A percentile compares a stretch with the other conserved stretches of the same genome.
These are phyloP conservation scores for Musa beccarii DNA, from an alignment of 176 grass and related monocot genomes.

Conservation along the genomic window DNA sequence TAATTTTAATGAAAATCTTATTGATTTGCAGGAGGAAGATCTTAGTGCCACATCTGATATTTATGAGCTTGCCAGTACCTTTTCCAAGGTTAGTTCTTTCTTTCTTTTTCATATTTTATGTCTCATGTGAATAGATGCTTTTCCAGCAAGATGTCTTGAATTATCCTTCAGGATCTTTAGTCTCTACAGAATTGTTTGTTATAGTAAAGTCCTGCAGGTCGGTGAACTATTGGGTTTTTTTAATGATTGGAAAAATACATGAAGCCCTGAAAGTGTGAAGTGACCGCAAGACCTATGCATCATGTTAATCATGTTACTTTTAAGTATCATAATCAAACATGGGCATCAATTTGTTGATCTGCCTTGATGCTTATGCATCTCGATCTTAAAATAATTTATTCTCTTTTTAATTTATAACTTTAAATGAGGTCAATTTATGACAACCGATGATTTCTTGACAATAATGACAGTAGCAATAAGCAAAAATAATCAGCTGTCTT, in stretches of 20 bases:
- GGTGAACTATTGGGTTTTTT: too few species aligned
- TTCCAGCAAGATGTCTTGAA: neutral
- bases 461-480: neutral
- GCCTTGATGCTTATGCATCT: too few species aligned
- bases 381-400: too few species aligned
- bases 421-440: neutral
- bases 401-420: neutral
- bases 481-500: neutral
- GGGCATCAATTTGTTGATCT: neutral
- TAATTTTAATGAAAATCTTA: neutral
- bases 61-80: conserved; percentile 51
- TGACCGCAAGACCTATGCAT: too few species aligned
- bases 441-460: neutral
- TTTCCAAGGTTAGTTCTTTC: conserved; percentile 39
- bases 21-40: conserved; percentile 37
- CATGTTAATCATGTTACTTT: too few species aligned
- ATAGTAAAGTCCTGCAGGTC: too few species aligned
- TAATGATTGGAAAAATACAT: too few species aligned
- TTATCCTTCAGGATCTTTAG: neutral
- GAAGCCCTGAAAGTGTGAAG: too few species aligned
- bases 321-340: neutral
- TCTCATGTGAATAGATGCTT: neutral
- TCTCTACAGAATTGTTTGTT: neutral
- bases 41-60: conserved; percentile 37
- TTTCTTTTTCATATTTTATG: neutral